Evolutionary conservation across 2,329 filamentous ascomycete species (phyloP), one percentile per base, ranked within the genome.

Genomic region (Spiromastix sp.): DNA sequence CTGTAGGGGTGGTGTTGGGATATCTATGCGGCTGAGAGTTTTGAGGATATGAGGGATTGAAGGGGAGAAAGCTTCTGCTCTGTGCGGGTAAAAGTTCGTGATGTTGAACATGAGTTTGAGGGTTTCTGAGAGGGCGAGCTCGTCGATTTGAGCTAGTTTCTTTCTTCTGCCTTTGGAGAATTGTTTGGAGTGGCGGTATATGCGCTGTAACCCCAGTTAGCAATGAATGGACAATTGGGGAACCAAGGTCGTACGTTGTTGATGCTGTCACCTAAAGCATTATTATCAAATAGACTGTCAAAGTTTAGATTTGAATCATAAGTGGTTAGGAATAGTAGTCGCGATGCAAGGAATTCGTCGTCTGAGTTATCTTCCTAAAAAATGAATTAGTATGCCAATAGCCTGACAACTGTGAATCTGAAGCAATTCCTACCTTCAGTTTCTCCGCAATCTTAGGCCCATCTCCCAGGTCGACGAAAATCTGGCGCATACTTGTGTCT

Each of bases 31-130:
- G 19, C 59, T 58, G 11, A 96, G 65, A 12, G 95, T 71, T 29
- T 74, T 72, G 38, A 87, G 66, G 18, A 96, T 73, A 40, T 77
- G 69, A 8, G 77, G 71, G 27, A 93, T 70, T 2, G 80, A 76
- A 15, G 72, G 63, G 1, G 75, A 75, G 51, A 95, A 93, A 1
- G 67, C 60, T 1, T 65, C 55, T 4, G 64, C 60, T 17, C 79
- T 68, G 27, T 78, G 68, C 3, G 77, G 74, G 49, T 79, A 81
- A 49, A 79, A 77, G 48, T 87, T 79, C 2, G 81, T 82, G 35
- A 94, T 68, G 57, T 95, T 95, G 68, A 93, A 96, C 34, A 93
- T 63, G 26, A 96, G 69, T 52, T 93, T 95, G 32, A 91, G 64
- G 0, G 82, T 89, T 57, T 96, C 89, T 6, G 70, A 70, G 24